Evolutionary conservation across 169 alveolate species (phyloP), one percentile per base, ranked within the genome.

Genomic region (Babesia gibsoni): DNA sequence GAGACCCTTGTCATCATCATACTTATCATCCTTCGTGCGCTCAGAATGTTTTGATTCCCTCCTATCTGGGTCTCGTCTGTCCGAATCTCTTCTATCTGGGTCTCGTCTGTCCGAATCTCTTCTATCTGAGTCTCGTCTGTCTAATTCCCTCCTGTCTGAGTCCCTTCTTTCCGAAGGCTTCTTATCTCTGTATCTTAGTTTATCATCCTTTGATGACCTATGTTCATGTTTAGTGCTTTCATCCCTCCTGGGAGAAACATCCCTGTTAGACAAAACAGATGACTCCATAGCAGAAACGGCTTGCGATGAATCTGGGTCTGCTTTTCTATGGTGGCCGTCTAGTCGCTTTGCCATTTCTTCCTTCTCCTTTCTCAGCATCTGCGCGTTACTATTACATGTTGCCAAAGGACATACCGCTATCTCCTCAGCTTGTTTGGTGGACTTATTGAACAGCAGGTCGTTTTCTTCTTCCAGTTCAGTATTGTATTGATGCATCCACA

Each of bases 401-500:
- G 16, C 14, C 16, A 16, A 16, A 10, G 43, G 16, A 12, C 16
- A 22, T 16, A 49, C 58, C 16, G 63, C 59, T 12, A 52, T 4
- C 41, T 69, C 75, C n/a, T 9, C 35, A 22, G 29, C 42, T 16
- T 39, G 37, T 10, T 73, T 41, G 22, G 52, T 18, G 10, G 63
- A 10, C 42, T 20, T 63, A 6, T 59, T 37, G 16, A 18, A 10
- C 69, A 73, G 1, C 32, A 46, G 33, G 27, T 57, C 58, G 36
- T 35, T 56, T 29, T 77, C 82, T 0, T 59, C 39, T 32, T 57
- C 58, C 29, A 77, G 33, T 18, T 77, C 56, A 1, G 30, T 52
- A 52, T 77, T 77, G 52, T 52, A 66, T 56, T 66, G 77, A 45
- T 66, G 56, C 27, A 66, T 30, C 46, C 41, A 61, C 79, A 9